These are phyloP conservation scores for Combretum micranthum DNA, from an alignment of 345 rosid species.

Conservation along the genomic window DNA sequence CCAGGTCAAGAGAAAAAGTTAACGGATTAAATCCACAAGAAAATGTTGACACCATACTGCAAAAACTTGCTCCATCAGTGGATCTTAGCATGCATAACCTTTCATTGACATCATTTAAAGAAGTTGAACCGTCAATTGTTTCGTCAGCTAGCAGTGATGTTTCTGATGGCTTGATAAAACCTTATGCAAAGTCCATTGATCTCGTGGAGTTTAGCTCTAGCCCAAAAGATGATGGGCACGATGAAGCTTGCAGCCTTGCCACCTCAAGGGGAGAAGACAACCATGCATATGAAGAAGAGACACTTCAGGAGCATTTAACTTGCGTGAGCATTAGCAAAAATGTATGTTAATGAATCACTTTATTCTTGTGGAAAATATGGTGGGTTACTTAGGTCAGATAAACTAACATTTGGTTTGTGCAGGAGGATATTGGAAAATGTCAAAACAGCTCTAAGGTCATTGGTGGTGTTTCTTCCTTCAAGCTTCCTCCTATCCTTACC, in stretches of 20 bases:
- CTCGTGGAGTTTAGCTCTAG: constrained; percentile 6
- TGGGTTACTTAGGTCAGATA: background rate
- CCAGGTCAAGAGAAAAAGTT: background rate
- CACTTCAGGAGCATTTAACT: constrained; percentile 6
- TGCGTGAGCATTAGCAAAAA: constrained; percentile 13
- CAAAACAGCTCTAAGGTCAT: constrained; percentile 11
- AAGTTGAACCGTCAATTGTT: constrained; percentile 10
- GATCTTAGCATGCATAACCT: constrained; percentile 20
- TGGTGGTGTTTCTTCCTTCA: constrained; percentile 11
- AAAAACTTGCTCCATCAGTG: constrained; percentile 16
- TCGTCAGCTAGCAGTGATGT: constrained; percentile 2
- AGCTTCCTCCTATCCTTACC: constrained; percentile 10
- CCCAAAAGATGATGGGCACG: constrained; percentile 9
- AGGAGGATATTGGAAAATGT: constrained; percentile 11
- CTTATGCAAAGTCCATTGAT: constrained; percentile 10
- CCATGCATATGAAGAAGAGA: constrained; percentile 13
- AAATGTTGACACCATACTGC: constrained; percentile 6
- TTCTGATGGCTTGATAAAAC: constrained; percentile 9
- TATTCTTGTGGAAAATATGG: background rate
- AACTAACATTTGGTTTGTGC: background rate
- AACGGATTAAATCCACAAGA: background rate
- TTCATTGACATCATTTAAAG: constrained; percentile 17
- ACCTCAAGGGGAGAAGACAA: constrained; percentile 2
- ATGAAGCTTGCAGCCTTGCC: constrained; percentile 4
- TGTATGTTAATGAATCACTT: constrained; percentile 10